Evolutionary conservation across 2,329 filamentous ascomycete genomes (phyloP), one percentile per base, ranked within the genome.

Genomic region (Fusarium goolgardi): DNA sequence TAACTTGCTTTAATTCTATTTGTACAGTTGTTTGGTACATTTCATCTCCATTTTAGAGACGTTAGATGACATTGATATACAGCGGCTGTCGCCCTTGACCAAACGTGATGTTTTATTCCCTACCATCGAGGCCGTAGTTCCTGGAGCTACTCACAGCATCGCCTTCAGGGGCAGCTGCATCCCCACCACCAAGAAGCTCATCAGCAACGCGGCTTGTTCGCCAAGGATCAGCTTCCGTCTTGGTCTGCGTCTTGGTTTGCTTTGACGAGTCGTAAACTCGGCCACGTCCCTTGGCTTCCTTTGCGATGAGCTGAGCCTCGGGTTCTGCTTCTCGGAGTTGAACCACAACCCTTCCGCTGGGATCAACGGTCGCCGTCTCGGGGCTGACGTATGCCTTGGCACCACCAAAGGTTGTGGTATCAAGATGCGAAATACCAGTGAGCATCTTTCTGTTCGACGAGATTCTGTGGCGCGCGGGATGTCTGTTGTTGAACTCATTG

Each of bases 341-440:
- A 40, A 88, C 62, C 9, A 80, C 69, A 15, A 89, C 75, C 67
- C 78, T 83, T 60, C 87, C 87, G 49, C 77, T 79, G 3, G 85
- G 81, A 72, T 86, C 82, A 50, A 86, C 73, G 62, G 75, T 78
- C 35, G 83, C 84, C 11, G 75, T 76, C 23, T 75, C 65, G 5
- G 84, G 78, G 55, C 82, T 79, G 39, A 86, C 80, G 72, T 82
- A 87, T 9, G 84, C 69, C 80, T 89, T 89, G 63, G 81, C 78
- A 35, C 87, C 87, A 58, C 87, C 87, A 31, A 70, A 70, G 4
- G 82, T 78, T 11, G 76, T 76, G 6, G 83, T 82, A 63, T 88
- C 84, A 39, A 87, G 78, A 31, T 78, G 73, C 43, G 72, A 71
- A 37, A 85, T 76, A 41, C 78, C 79, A 18, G 75, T 65, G 35